Base-by-base conservation (phyloP, 768 basidiomycete species). In the Glaciozyma antarctica region DNA sequence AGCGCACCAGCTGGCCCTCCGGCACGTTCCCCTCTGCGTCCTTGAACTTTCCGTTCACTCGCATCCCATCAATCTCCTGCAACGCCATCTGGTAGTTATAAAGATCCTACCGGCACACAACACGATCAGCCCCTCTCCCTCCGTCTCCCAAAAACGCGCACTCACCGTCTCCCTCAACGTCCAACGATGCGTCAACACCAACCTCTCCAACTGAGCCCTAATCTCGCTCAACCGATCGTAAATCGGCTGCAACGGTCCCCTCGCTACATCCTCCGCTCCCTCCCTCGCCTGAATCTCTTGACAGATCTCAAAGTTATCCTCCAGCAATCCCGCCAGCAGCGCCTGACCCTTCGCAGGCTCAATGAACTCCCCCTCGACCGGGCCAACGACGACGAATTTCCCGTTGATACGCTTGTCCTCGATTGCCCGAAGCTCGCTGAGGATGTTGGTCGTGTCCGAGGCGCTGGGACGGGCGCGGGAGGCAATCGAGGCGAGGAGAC, bases 131-230 rank as follows among this genome's bases (percentile, higher is more conserved):
- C 26, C 16, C 16, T 17, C 16, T 4, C n/a, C 4, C 17, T 26
- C 8, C 19, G 26, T n/a, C 24, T n/a, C 4, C 3, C 24, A 57
- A 1, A 21, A n/a, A 22, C 19, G 6, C 32, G 32, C 0, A 32
- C 61, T 66, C 62, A 78, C 78, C 32, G 78, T 79, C 80, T 99
- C 95, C 51, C 93, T 81, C 61, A 99, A 79, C 66, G 87, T 97
- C 95, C 95, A 99, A 44, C 95, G 86, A 76, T 94, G 95, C 1
- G 95, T 98, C 70, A 98, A 80, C 38, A 88, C 89, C 71, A 99
- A 80, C 68, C 86, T 85, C 78, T 99, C 95, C 60, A 99, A 81
- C 76, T 97, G 89, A 10, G 83, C 80, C 61, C 92, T 83, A 73
- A 98, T 85, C 73, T 88, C 88, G 66, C 80, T 83, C 72, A 99